phyloP scores from a whole-genome alignment of 495 filamentous ascomycete species.

The Hapsidospora chrysogenum region DNA sequence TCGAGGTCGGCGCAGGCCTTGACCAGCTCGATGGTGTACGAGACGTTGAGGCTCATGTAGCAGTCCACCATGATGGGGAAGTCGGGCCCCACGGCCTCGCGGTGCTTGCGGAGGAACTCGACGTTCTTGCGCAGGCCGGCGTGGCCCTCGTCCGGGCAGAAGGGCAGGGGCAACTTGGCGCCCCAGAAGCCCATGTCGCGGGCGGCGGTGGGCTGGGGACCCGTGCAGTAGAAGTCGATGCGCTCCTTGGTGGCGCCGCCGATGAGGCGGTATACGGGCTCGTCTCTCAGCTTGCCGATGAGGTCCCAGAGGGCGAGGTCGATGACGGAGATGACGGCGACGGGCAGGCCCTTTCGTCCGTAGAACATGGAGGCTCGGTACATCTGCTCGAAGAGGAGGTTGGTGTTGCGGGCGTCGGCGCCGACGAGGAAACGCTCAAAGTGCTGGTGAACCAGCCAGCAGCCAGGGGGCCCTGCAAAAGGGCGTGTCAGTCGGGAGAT shows the following conservation, averaged over 20 bases:
- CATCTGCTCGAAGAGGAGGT: constrained; percentile 86
- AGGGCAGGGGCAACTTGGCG: constrained; percentile 75
- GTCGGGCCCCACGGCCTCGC: constrained; percentile 69
- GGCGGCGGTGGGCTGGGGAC: constrained; percentile 62
- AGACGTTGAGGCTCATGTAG: constrained; percentile 87
- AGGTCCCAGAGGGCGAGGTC: constrained; percentile 88
- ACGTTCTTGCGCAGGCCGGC: constrained; percentile 74
- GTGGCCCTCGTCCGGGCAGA: constrained; percentile 71
- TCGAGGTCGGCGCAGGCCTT: constrained; percentile 64
- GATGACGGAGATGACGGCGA: constrained; percentile 85
- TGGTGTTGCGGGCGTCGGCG: constrained; percentile 74
- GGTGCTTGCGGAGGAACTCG: constrained; percentile 69
- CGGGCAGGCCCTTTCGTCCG: constrained; percentile 75
- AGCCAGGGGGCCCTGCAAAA: constrained; percentile 64
- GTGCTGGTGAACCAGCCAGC: constrained; percentile 83
- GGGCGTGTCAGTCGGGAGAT: no score
- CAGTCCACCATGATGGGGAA: constrained; percentile 91
- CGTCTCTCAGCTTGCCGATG: constrained; percentile 71
- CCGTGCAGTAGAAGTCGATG: constrained; percentile 86
- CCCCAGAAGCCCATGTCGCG: constrained; percentile 76
- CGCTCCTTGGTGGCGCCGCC: constrained; percentile 67
- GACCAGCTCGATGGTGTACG: constrained; percentile 81
- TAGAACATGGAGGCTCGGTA: constrained; percentile 93
- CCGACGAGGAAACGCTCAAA: constrained; percentile 84
- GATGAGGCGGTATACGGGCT: constrained; percentile 90